Base-by-base conservation (phyloP, 2,329 filamentous ascomycete species). In the Metarhizium sp. region DNA sequence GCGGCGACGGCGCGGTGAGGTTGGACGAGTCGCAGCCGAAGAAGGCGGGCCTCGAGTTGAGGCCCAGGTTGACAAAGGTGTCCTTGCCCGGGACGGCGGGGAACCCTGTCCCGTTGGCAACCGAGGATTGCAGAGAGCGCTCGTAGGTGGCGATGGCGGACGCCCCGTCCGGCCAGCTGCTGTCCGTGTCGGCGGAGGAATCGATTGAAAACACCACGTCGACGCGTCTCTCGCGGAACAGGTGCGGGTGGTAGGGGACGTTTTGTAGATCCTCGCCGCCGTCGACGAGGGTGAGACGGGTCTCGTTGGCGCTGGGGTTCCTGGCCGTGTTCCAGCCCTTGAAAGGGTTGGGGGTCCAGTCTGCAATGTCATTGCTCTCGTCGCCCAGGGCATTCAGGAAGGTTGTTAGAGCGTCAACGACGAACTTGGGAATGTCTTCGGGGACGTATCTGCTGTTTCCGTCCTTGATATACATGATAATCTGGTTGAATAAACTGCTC, bases 191-290 rank as follows among this genome's bases (percentile, higher is more conserved):
- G 61, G 81, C 82, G 5, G 77, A 79, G 53, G 82, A 83, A 70
- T 87, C 85, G 64, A 82, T 75, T 51, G 83, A 82, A 66, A 87
- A 78, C 64, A 87, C 76, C 53, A 87, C 78, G 64, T 85, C 81
- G 58, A 87, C 74, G 56, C 71, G 66, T 55, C 82, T 78, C 6
- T 72, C 61, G 30, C 72, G 73, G 7, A 77, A 67, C 54, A 75
- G 69, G 36, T 76, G 88, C 2, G 73, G 89, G 66, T 90, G 82
- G 7, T 92, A 76, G 6, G 90, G 90, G 50, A 95, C 80, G 68
- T 94, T 94, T 64, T 95, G 87, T 1, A 80, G 68, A 68, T 94
- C 89, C 66, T 89, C 82, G 29, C 90, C 89, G 42, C 90, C 90
- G 61, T 95, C 90, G 13, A 92, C 88, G 3, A 95, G 78, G 3